These are phyloP conservation scores for Chionographis japonica DNA, from an alignment of 106 monocot genomes.

Conservation along the genomic window DNA sequence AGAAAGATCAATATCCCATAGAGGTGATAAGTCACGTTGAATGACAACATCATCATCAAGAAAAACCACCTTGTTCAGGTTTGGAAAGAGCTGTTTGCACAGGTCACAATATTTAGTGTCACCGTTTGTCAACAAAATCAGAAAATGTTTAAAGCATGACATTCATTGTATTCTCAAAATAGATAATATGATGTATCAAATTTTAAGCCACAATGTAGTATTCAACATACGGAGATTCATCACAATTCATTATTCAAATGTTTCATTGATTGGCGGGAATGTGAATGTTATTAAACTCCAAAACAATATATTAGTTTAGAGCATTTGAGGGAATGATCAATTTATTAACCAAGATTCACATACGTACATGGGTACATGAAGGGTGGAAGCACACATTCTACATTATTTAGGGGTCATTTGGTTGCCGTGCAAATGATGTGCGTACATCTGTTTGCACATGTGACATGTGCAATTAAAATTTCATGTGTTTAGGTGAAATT, in stretches of 20 bases:
- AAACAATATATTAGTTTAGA: too few relatives aligned
- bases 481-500: too few relatives aligned
- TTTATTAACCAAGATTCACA: too few relatives aligned
- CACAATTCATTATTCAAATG: not conserved
- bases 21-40: conserved; percentile 67
- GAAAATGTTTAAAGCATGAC: not conserved
- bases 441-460: too few relatives aligned
- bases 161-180: not conserved
- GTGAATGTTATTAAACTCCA: too few relatives aligned
- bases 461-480: too few relatives aligned
- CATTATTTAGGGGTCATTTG: too few relatives aligned
- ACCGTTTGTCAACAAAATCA: conserved; percentile 1
- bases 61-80: conserved; percentile 86
- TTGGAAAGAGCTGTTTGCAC: conserved; percentile 77
- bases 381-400: too few relatives aligned
- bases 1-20: conserved; percentile 77
- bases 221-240: not conserved
- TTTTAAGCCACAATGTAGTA: not conserved
- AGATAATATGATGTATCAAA: not conserved
- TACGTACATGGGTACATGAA: too few relatives aligned
- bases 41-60: conserved; percentile 92
- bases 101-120: conserved; percentile 5
- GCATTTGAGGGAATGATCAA: too few relatives aligned
- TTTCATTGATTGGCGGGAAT: not conserved
- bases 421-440: too few relatives aligned